Evolutionary conservation across 2,329 filamentous ascomycete genomes (phyloP), one percentile per base, ranked within the genome.

Genomic region (Colletotrichum chlorophyti): DNA sequence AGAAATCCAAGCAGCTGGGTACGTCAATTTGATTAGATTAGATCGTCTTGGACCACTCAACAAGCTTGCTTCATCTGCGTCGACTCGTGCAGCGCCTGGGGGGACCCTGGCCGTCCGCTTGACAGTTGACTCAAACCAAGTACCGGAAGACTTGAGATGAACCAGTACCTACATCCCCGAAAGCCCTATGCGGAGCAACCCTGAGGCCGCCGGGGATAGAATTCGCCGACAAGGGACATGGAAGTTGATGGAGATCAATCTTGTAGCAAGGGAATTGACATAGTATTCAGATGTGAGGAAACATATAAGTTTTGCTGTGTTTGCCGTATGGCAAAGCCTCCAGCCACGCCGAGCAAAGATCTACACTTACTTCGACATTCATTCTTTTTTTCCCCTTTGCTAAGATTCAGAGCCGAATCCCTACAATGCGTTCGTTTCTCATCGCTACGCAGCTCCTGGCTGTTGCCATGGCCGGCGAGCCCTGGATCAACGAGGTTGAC

Each of bases 401-500:
- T 41, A 8, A 8, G 8, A 21, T 4, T 29, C 10, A 49, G 23
- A 14, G n/a, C 37, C n/a, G n/a, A n/a, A n/a, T n/a, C n/a, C n/a
- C n/a, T n/a, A 31, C 35, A 3, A 58, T 53, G 54, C 50, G 41
- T 41, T 58, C 23, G 15, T 57, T 34, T 55, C 53, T 17, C 51
- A 14, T 53, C 12, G 54, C 35, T 2, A 38, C 49, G 27, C 54
- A 58, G 29, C 31, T 75, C 26, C 63, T 64, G 7, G 64, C 66
- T 5, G 63, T 55, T 3, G 71, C 65, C 45, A 58, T 69, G 5
- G 72, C 71, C 26, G 69, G 64, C 27, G 63, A 67, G 40, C 65
- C 66, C 0, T 75, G 66, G 59, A 38, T 73, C 29, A 72, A 75
- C 49, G 72, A 72, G 63, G 70, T 71, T 14, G 72, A 74, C 40